Base-by-base conservation (phyloP, 2,329 filamentous ascomycete species). In the Biscogniauxia sp. region DNA sequence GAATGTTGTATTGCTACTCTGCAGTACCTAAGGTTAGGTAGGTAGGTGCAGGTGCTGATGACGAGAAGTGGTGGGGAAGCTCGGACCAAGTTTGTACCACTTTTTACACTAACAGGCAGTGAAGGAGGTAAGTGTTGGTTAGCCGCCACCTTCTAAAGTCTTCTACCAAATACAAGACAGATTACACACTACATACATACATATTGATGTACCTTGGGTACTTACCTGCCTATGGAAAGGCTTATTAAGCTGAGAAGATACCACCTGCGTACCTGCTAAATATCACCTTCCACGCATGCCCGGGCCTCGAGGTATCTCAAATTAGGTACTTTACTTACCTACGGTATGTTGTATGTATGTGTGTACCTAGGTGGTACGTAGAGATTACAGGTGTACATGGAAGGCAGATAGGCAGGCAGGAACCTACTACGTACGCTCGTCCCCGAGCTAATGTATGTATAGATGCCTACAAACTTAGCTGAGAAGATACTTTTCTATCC, bases 81-180 rank as follows among this genome's bases (percentile, higher is more conserved):
- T 67, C 64, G 63, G 65, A 66, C 65, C 65, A 67, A 17, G 19
- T 15, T 5, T 0, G 45, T 28, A 56, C 64, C 63, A 58, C 65
- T 55, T 54, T 20, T 17, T 54, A 51, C 20, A 56, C 55, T 55
- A 55, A 49, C 54, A 52, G n/a, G 32, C 32, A 45, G 5, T 15
- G 37, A n/a, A 45, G 28, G 28, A 32, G 11, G 28, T 45, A 3
- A 3, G 15, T n/a, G 17, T 45, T 20, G 28, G 26, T 23, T 60
- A 25, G 63, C 64, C 64, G 64, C 64, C 64, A 66, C 64, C 64
- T 66, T 66, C 64, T 19, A 67, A 65, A 26, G 61, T 58, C 54
- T 67, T 67, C 65, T 51, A 51, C 50, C 20, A 55, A 65, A 63
- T 59, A 60, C 19, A 54, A 26, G 23, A 19, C 52, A 51, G 49